Evolutionary conservation across 1,139 yeast genomes (phyloP).

Genomic region (Nakaseomyces delphensis): DNA sequence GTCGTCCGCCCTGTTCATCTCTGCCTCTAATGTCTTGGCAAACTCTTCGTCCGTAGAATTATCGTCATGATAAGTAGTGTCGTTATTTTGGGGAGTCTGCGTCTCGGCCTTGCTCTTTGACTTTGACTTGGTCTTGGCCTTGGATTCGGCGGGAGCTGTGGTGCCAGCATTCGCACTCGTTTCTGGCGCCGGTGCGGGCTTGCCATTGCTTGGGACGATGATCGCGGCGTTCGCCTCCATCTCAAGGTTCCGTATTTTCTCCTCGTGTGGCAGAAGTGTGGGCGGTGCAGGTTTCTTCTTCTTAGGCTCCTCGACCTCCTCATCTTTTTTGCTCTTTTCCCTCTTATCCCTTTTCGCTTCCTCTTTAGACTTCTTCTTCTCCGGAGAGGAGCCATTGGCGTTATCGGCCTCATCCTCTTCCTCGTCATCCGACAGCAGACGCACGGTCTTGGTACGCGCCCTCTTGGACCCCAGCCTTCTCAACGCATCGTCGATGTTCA

Average conservation of each 20-base stretch:
- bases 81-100: too few species aligned
- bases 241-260: constrained; percentile 23
- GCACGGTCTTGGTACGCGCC: constrained; percentile 26
- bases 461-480: constrained; percentile 37
- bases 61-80: constrained; percentile 14
- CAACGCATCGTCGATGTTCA: constrained; percentile 54
- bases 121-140: too few species aligned
- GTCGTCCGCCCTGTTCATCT: constrained; percentile 25
- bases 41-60: constrained; percentile 30
- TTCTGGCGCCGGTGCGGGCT: constrained; percentile 1
- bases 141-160: too few species aligned
- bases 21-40: constrained; percentile 29
- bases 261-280: constrained; percentile 26
- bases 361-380: constrained; percentile 14
- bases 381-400: constrained; percentile 6
- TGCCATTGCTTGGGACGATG: constrained; percentile 22
- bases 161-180: neutral
- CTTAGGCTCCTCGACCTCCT: constrained; percentile 13
- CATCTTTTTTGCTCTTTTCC: constrained; percentile 11
- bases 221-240: constrained; percentile 26
- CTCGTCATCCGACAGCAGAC: constrained; percentile 24
- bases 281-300: constrained; percentile 28
- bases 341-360: constrained; percentile 11
- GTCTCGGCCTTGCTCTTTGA: constrained; percentile 1
- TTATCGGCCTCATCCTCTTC: constrained; percentile 12